Base-by-base conservation (phyloP, 2,329 filamentous ascomycete species). In the Aspergillus chevalieri region DNA sequence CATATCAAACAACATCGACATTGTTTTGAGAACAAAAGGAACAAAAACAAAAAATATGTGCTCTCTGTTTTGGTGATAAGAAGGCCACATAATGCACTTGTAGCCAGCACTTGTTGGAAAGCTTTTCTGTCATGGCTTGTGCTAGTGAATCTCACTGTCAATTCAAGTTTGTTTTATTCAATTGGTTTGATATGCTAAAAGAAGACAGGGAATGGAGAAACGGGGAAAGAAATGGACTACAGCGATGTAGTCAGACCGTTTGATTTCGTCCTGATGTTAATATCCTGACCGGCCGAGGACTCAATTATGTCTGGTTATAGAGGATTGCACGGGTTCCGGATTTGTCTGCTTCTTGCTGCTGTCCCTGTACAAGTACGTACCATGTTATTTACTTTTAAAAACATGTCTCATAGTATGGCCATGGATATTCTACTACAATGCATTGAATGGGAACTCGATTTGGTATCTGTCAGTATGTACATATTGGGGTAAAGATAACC, bases 291-390 rank as follows among this genome's bases (percentile, higher is more conserved):
- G n/a, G 34, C 6, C 34, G 6, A 17, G 34, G 34, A 4, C 26
- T 30, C 12, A 15, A 38, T 8, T 15, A 17, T 38, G 34, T 19
- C 17, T 38, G 14, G 17, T n/a, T 38, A 19, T 12, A 10, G 6
- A 34, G 30, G 30, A 19, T 41, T 41, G 38, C 19, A 21, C 38
- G 10, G 19, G 38, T 41, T 10, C 10, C 17, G 9, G 15, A 45
- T 56, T 56, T 38, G 38, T 44, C 45, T 44, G 48, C 22, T 50
- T 48, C 28, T 52, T 52, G 42, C 44, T 39, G 34, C 5, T 47
- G 44, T 48, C 53, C 53, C 49, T 65, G 62, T 64, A 65, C 56
- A 60, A 61, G 57, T 65, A 65, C 57, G 61, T 63, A 56, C 51
- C 56, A 60, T 49, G 52, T 52, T 53, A 58, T 46, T 44, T 24